A percentile compares a stretch with the other conserved stretches of the same genome.
Evolutionary conservation across 179 eudicot genomes (phyloP).

Genomic region (Spergularia azorica): DNA sequence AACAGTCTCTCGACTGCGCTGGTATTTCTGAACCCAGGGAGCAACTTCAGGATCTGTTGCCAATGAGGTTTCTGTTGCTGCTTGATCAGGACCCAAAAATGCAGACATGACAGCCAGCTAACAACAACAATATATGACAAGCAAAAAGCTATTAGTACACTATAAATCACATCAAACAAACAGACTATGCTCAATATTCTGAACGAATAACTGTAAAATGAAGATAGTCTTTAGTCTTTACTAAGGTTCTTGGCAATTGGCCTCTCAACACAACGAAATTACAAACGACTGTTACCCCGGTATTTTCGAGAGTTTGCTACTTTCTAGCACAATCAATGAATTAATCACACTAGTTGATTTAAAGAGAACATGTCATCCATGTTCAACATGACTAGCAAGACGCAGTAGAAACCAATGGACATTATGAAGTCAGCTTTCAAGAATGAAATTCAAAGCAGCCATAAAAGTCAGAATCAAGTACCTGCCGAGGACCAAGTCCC

Average conservation of each 20-base stretch:
- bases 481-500: constrained; percentile 97
- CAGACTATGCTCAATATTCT: background rate
- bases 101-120: constrained; percentile 98
- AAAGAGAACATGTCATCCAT: background rate
- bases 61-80: constrained; percentile 64
- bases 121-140: constrained; percentile 10
- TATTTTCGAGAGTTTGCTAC: too few relatives aligned
- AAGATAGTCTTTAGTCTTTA: too few relatives aligned
- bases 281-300: background rate
- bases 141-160: background rate
- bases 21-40: constrained; percentile 95
- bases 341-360: too few relatives aligned
- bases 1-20: constrained; percentile 95
- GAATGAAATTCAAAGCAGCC: too few relatives aligned
- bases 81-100: constrained; percentile 91
- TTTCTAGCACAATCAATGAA: too few relatives aligned
- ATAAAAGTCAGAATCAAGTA: constrained; percentile 20
- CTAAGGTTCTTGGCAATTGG: background rate
- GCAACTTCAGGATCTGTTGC: constrained; percentile 80
- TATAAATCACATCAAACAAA: background rate
- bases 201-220: background rate
- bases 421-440: constrained; percentile 3
- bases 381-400: too few relatives aligned
- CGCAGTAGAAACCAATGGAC: background rate
- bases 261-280: background rate